Conservation (phyloP, 129 eudicot genomes). For the Helichrysum umbraculigerum region DNA sequence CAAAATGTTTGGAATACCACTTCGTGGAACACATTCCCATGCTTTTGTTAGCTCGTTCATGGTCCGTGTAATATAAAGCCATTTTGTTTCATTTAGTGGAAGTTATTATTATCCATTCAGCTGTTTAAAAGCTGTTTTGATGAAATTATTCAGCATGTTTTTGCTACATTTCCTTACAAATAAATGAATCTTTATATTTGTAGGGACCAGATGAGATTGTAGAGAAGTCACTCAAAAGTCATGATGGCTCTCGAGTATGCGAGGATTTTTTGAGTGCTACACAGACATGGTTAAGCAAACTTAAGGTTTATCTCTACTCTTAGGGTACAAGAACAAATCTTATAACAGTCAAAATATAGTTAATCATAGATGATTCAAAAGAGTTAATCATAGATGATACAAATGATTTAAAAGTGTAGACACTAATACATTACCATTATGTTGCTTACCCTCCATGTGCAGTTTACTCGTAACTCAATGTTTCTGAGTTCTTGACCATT, state of each 20-base stretch:
- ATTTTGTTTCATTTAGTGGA: conserved; percentile 11
- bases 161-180: not conserved
- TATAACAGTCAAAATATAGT: not conserved
- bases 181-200: conserved; percentile 24
- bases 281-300: conserved; percentile 85
- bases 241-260: conserved; percentile 71
- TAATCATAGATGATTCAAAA: not conserved
- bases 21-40: conserved; percentile 98
- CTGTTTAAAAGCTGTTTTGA: not conserved
- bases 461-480: not conserved
- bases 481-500: not conserved
- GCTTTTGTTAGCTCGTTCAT: conserved; percentile 93
- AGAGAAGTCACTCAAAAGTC: conserved; percentile 70
- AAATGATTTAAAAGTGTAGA: too few relatives aligned
- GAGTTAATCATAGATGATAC: too few relatives aligned
- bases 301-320: conserved; percentile 51
- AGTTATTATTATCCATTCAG: not conserved
- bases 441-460: not conserved
- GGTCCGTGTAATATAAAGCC: conserved; percentile 40
- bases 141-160: not conserved
- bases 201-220: conserved; percentile 89
- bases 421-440: not conserved
- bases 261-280: conserved; percentile 74
- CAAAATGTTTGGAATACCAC: conserved; percentile 92
- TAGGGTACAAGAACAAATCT: not conserved